These are phyloP conservation scores for Cardamine occulta DNA, from an alignment of 345 rosid genomes.

Conservation along the genomic window DNA sequence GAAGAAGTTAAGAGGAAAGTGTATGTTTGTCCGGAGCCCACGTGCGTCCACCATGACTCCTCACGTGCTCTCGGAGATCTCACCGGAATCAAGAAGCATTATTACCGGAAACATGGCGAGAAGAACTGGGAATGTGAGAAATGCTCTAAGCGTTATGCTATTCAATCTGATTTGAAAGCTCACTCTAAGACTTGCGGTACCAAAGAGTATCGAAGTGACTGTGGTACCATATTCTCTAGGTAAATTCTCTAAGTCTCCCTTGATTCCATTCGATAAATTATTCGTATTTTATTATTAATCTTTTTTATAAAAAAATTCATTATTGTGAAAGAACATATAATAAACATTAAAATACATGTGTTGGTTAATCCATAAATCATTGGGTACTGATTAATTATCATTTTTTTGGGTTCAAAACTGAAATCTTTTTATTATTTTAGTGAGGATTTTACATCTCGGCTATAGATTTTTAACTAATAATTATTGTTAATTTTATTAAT, in stretches of 20 bases:
- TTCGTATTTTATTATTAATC: too few relatives aligned
- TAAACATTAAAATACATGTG: not conserved
- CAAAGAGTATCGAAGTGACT: slow-evolving; percentile 73
- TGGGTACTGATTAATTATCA: not conserved
- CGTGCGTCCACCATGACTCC: slow-evolving; percentile 84
- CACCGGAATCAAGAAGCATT: slow-evolving; percentile 80
- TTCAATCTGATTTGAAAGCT: slow-evolving; percentile 80
- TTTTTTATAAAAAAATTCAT: too few relatives aligned
- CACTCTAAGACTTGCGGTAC: slow-evolving; percentile 71
- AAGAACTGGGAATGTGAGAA: slow-evolving; percentile 84
- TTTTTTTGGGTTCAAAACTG: not conserved
- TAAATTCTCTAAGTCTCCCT: slow-evolving; percentile 33
- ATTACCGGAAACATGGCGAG: slow-evolving; percentile 74
- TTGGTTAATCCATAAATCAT: not conserved
- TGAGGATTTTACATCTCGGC: slow-evolving; percentile 14
- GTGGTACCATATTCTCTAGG: slow-evolving; percentile 84
- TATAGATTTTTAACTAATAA: slow-evolving; percentile 1
- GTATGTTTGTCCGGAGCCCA: slow-evolving; percentile 76
- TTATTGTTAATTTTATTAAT: too few relatives aligned
- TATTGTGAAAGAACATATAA: not conserved
- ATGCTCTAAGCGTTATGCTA: slow-evolving; percentile 75
- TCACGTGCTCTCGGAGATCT: slow-evolving; percentile 81
- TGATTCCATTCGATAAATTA: not conserved
- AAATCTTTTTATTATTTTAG: not conserved
- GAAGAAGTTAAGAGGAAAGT: slow-evolving; percentile 72